Base-by-base conservation (phyloP, 352 stramenopile species). In the Globisporangium middletonii region DNA sequence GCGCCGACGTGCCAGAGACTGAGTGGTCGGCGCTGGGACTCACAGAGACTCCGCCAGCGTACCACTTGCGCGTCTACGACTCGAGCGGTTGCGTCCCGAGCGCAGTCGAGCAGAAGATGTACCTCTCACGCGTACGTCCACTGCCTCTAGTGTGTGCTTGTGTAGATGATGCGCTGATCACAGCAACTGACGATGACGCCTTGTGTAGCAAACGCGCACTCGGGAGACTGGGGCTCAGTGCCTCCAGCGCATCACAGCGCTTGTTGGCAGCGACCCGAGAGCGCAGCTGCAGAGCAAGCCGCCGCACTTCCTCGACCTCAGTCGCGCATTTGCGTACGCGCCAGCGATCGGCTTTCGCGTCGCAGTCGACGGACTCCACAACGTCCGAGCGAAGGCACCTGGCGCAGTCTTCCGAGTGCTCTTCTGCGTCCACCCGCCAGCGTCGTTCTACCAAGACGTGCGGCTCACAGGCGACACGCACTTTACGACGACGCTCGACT, bases 281-380 rank as follows among this genome's bases (percentile, higher is more conserved):
- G 12, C 33, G 2, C 5, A 38, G 33, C 33, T 38, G 33, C 23
- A 86, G 63, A 16, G 50, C 1, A 89, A 88, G 50, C 83, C 83
- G 27, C 42, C 43, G 19, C 49, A 51, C 9, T 83, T 75, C 30
- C 55, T 90, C 16, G 64, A 85, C n/a, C 60, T 86, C 19, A 55
- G 58, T 11, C 61, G n/a, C 30, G 68, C 65, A 4, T 87, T 87
- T 42, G 56, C 44, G 27, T 92, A 88, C 46, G 63, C 77, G 5
- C 64, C 79, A 28, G 50, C 67, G 16, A 77, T 92, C 23, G 83
- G 83, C 3, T 89, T 92, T 44, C 79, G 79, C 6, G 57, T 89
- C 44, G 67, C 83, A 15, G 51, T 92, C 16, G 83, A 92, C 48
- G 71, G 76, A 6, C 53, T 89, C n/a, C 63, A 86, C 59, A 88